These are phyloP conservation scores for Trichosporon faecale DNA, from an alignment of 1,284 basidiomycete species.

Conservation along the genomic window DNA sequence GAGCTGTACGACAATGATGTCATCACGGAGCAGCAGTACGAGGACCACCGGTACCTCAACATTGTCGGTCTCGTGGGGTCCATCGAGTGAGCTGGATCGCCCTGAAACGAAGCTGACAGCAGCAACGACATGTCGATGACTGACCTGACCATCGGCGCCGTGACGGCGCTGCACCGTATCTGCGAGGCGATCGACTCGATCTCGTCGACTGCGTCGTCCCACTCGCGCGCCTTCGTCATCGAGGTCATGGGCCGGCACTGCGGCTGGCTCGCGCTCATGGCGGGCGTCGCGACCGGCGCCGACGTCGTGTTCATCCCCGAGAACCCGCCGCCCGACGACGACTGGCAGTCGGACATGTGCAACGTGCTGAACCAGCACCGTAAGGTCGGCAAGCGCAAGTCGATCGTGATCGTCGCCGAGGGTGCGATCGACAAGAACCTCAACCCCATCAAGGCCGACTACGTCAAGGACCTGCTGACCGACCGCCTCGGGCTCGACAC, in stretches of 20 bases:
- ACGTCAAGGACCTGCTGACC: slow-evolving; percentile 83
- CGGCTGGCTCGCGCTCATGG: slow-evolving; percentile 93
- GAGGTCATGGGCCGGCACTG: slow-evolving; percentile 99
- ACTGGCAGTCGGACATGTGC: slow-evolving; percentile 93
- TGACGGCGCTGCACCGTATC: slow-evolving; percentile 91
- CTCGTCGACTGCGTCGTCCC: slow-evolving; percentile 91
- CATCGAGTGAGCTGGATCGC: slow-evolving; percentile 62
- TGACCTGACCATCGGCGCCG: slow-evolving; percentile 93
- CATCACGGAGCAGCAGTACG: slow-evolving; percentile 72
- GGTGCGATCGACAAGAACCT: slow-evolving; percentile 85
- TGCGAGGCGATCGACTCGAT: slow-evolving; percentile 98
- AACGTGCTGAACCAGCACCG: slow-evolving; percentile 86
- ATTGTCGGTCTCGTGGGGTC: slow-evolving; percentile 97
- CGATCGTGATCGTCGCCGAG: slow-evolving; percentile 96
- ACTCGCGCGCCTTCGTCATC: slow-evolving; percentile 95
- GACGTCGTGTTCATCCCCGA: slow-evolving; percentile 99
- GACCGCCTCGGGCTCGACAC: slow-evolving; percentile 89
- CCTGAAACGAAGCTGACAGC: slow-evolving; percentile 13
- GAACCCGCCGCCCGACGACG: slow-evolving; percentile 69
- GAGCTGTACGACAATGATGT: slow-evolving; percentile 64
- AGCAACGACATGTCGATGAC: slow-evolving; percentile 96
- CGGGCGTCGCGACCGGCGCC: slow-evolving; percentile 87
- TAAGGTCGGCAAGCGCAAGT: slow-evolving; percentile 89
- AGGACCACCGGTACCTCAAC: slow-evolving; percentile 74
- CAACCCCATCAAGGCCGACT: slow-evolving; percentile 83